Evolutionary conservation across 176 grass and related monocot genomes (phyloP).

Genomic region (Pharus latifolius): DNA sequence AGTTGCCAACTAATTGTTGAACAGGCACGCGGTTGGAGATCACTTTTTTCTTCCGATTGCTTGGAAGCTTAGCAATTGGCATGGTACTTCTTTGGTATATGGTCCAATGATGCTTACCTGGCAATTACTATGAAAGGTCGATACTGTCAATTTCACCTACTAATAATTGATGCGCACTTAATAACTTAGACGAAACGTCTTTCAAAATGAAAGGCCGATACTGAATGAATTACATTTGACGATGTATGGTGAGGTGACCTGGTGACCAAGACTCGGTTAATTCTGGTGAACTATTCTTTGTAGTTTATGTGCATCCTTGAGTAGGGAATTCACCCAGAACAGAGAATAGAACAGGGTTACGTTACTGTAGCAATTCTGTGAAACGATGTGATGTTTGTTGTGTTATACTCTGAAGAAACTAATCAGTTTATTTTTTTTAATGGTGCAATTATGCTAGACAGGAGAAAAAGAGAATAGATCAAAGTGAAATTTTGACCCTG

Average conservation of each 20-base stretch:
- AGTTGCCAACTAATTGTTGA: too few relatives aligned
- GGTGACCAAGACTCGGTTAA: background rate
- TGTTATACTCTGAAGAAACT: background rate
- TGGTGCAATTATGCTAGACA: slow-evolving; percentile 20
- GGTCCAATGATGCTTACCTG: background rate
- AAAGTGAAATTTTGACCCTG: slow-evolving; percentile 71
- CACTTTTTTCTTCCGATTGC: too few relatives aligned
- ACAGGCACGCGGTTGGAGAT: too few relatives aligned
- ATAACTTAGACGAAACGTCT: background rate
- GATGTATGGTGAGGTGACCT: background rate
- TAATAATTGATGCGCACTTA: background rate
- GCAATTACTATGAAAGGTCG: background rate
- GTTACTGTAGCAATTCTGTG: background rate
- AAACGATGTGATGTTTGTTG: background rate
- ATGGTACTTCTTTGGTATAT: too few relatives aligned
- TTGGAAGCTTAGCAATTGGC: too few relatives aligned
- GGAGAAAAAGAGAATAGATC: slow-evolving; percentile 64
- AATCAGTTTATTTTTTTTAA: background rate
- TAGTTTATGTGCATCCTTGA: background rate
- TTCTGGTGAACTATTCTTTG: background rate
- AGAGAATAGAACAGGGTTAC: background rate
- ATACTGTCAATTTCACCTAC: slow-evolving; percentile 5
- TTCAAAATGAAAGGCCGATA: background rate
- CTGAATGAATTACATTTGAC: background rate
- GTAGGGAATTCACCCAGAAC: background rate